phyloP scores from a whole-genome alignment of 1,284 basidiomycete genomes.

The Bondarzewia mesenterica region DNA sequence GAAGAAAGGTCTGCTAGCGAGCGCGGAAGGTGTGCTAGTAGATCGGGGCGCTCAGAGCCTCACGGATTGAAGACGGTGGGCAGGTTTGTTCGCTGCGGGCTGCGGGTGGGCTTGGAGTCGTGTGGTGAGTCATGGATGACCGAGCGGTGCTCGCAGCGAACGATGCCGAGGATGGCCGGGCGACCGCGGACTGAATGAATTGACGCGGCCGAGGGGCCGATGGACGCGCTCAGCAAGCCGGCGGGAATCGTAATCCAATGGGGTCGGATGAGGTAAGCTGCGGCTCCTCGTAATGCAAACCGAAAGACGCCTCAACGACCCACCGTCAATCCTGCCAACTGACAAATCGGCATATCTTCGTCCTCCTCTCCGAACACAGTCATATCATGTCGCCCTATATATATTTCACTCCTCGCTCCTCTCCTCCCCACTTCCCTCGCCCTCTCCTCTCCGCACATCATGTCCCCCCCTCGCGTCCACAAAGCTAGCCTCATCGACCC shows the following conservation, averaged over 20 bases:
- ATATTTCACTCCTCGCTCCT: conserved; percentile 5
- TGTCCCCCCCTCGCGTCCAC: conserved; percentile 36
- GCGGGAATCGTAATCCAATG: not conserved
- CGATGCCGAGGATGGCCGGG: not conserved
- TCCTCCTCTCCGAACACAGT: conserved; percentile 6
- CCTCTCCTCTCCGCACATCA: conserved; percentile 9
- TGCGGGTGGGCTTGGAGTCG: not conserved
- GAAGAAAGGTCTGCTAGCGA: no score
- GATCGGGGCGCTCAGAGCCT: no score
- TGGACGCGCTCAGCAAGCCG: not conserved
- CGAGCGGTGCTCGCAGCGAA: not conserved
- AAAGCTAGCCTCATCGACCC: conserved; percentile 57
- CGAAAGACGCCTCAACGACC: conserved; percentile 1
- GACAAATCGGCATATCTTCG: conserved; percentile 3
- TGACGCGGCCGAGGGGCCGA: not conserved
- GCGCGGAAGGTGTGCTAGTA: no score
- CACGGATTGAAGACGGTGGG: no score
- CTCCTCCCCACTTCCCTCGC: conserved; percentile 7
- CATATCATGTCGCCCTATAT: not conserved
- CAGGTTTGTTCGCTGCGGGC: not conserved
- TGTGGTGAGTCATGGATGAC: not conserved
- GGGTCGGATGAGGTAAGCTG: not conserved
- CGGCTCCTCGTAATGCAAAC: not conserved
- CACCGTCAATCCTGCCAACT: conserved; percentile 5
- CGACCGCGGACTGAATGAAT: not conserved